Evolutionary conservation across 2,329 filamentous ascomycete species (phyloP), one percentile per base, ranked within the genome.

Genomic region (Myrmaecium sp.): DNA sequence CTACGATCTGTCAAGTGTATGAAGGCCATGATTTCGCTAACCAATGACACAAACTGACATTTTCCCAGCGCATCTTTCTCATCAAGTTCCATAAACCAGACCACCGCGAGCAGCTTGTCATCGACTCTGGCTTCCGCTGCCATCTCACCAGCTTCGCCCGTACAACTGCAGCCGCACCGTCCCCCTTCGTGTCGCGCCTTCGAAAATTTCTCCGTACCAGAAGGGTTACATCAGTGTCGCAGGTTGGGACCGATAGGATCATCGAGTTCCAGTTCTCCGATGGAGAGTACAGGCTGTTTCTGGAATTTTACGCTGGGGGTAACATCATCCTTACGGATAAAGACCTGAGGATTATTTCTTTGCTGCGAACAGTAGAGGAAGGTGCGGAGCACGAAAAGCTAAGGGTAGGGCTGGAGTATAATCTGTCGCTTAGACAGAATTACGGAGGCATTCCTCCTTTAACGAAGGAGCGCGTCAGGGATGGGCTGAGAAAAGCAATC

Each of bases 261-360:
- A 74, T 98, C 28, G 82, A 95, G 48, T 72, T 98, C 28, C 68
- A 78, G 41, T 94, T 98, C 48, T 91, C 80, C 40, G 83, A 95
- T 58, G 89, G 89, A 7, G 66, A 74, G 39, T 94, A 91, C 47
- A 66, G 76, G 21, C 52, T 98, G 13, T 94, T 82, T 47, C 59
- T 98, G 15, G 89, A 98, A 54, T 98, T 98, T 57, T 98, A 93
- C 47, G 86, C 89, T 1, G 79, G 80, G 27, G 89, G 89, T 23
- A 98, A 98, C 47, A 75, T 98, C 33, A 81, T 98, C 33, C 62
- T 98, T 28, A 93, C 89, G 3, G 83, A 95, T 46, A 66, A 64
- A 26, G 74, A 91, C 14, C 59, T 84, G 27, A 89, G 76, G 35
- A 84, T 95, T 29, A 50, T 95, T 18, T 72, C 78, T 0, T 56